phyloP scores from a whole-genome alignment of 1,139 yeast genomes.

The Zygosaccharomyces pseudobailii region DNA sequence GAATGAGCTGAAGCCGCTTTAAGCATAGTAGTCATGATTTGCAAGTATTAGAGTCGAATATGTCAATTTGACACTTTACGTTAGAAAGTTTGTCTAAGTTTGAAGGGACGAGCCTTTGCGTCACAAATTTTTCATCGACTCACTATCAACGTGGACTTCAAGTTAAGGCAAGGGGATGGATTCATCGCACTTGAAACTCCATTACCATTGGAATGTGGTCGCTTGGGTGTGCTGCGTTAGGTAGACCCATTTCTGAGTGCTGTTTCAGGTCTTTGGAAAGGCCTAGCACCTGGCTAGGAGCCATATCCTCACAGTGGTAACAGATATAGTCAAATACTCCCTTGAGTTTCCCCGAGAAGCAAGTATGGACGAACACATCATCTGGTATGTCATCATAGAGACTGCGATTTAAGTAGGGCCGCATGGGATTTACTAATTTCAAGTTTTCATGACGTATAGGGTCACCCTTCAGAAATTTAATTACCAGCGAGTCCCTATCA shows the following conservation, averaged over 20 bases:
- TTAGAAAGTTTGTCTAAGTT: not conserved
- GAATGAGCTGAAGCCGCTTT: constrained; percentile 1
- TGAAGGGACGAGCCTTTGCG: constrained; percentile 5
- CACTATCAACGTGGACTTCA: constrained; percentile 10
- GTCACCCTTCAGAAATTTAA: constrained; percentile 41
- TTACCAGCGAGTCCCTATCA: constrained; percentile 45
- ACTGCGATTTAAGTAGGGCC: constrained; percentile 31
- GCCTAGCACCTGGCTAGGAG: constrained; percentile 52
- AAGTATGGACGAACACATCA: constrained; percentile 43
- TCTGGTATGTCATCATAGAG: constrained; percentile 37
- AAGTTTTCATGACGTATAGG: constrained; percentile 31
- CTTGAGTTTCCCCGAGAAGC: constrained; percentile 46
- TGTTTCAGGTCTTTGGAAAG: constrained; percentile 49
- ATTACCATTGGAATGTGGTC: constrained; percentile 86
- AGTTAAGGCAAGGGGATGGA: not conserved
- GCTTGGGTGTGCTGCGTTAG: constrained; percentile 85
- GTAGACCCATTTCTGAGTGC: constrained; percentile 71
- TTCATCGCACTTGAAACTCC: constrained; percentile 51
- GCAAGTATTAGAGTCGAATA: not conserved
- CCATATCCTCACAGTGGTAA: constrained; percentile 41
- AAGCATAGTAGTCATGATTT: not conserved
- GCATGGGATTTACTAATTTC: constrained; percentile 35
- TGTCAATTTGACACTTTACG: not conserved
- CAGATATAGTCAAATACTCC: constrained; percentile 58
- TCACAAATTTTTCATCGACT: constrained; percentile 11